phyloP scores from a whole-genome alignment of 495 filamentous ascomycete genomes.

The Cryomyces minteri region DNA sequence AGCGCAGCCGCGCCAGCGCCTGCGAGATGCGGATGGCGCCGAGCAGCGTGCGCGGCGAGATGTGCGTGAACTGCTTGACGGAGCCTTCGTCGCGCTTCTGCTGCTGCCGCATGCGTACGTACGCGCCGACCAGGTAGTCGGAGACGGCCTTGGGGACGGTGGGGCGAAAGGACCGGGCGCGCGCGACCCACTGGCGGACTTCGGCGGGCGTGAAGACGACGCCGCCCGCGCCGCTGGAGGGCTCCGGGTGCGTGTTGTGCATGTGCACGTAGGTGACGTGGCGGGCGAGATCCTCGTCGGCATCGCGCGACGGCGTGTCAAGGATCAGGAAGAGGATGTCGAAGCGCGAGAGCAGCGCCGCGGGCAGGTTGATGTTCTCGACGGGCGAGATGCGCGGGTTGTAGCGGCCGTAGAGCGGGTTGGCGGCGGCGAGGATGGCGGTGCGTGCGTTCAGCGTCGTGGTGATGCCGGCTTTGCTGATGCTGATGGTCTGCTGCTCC shows the following conservation, averaged over 20 bases:
- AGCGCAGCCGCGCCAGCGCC: conserved; percentile 84
- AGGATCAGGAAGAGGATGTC: conserved; percentile 93
- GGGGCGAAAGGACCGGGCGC: conserved; percentile 75
- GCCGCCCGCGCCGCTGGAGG: conserved; percentile 29
- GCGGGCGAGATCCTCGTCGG: conserved; percentile 80
- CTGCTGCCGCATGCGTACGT: conserved; percentile 76
- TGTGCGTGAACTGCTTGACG: conserved; percentile 82
- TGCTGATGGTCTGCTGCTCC: conserved; percentile 98
- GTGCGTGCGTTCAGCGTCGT: conserved; percentile 92
- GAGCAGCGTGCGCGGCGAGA: conserved; percentile 79
- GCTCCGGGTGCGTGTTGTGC: conserved; percentile 85
- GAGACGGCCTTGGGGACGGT: conserved; percentile 65
- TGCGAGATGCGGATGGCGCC: conserved; percentile 87
- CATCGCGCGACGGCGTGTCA: conserved; percentile 73
- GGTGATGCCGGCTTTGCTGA: conserved; percentile 94
- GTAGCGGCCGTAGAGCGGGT: conserved; percentile 94
- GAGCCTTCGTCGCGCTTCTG: conserved; percentile 76
- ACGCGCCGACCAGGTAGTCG: conserved; percentile 92
- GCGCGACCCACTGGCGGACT: conserved; percentile 87
- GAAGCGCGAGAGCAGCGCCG: conserved; percentile 88
- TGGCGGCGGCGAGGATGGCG: conserved; percentile 93
- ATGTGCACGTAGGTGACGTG: conserved; percentile 97
- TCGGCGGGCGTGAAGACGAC: conserved; percentile 75
- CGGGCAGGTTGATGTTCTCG: conserved; percentile 96
- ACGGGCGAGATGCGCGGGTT: conserved; percentile 92